These are phyloP conservation scores for Hanseniaspora pseudoguilliermondii DNA, from an alignment of 805 yeast species.

Conservation along the genomic window DNA sequence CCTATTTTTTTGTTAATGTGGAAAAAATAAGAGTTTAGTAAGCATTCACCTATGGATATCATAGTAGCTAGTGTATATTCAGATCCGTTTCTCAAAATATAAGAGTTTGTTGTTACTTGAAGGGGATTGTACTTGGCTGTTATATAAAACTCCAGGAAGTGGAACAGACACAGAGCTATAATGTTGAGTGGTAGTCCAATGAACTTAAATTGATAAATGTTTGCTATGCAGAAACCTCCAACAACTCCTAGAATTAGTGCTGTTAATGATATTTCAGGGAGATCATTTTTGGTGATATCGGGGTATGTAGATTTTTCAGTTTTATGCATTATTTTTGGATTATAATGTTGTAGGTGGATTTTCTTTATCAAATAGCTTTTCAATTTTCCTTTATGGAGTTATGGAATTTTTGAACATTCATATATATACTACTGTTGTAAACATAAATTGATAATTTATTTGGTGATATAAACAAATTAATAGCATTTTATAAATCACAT, in stretches of 20 bases:
- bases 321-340: background rate
- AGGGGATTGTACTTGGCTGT: constrained; percentile 64
- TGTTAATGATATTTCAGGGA: constrained; percentile 34
- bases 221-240: constrained; percentile 30
- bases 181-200: constrained; percentile 38
- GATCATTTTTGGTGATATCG: constrained; percentile 31
- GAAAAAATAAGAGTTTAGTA: constrained; percentile 31
- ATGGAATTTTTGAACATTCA: no score
- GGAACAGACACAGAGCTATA: constrained; percentile 47
- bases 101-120: constrained; percentile 59
- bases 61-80: constrained; percentile 47
- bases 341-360: no score
- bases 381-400: no score
- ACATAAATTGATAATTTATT: no score
- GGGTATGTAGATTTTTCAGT: constrained; percentile 17
- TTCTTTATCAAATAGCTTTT: no score
- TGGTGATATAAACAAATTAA: no score
- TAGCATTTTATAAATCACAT: no score
- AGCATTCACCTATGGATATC: constrained; percentile 40
- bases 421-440: no score
- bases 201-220: constrained; percentile 23
- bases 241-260: constrained; percentile 34
- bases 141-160: constrained; percentile 65
- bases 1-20: constrained; percentile 27
- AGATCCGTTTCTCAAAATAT: constrained; percentile 49